Conservation (phyloP, 2,329 filamentous ascomycete species). For the Sclerotinia minor region DNA sequence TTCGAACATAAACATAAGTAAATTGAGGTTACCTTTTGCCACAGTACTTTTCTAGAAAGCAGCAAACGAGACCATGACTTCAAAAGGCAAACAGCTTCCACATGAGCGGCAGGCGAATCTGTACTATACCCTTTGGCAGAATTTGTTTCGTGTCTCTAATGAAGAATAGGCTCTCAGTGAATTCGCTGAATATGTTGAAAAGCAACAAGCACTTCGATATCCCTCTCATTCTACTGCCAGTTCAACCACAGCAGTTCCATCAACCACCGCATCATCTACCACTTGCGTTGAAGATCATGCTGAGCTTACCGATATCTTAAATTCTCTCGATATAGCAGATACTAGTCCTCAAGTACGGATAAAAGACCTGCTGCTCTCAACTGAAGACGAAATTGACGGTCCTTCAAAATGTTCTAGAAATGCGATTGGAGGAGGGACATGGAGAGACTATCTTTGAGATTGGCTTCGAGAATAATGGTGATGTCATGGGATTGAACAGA, state of each 20-base stretch:
- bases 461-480: slow-evolving; percentile 85
- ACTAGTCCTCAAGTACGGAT: slow-evolving; percentile 65
- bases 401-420: slow-evolving; percentile 64
- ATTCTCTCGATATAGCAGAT: slow-evolving; percentile 74
- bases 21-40: not conserved
- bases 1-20: slow-evolving; percentile 28
- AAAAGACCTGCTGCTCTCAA: slow-evolving; percentile 72
- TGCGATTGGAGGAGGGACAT: slow-evolving; percentile 76
- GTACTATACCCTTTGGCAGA: slow-evolving; percentile 50
- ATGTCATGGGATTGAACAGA: slow-evolving; percentile 74
- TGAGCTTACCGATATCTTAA: slow-evolving; percentile 76
- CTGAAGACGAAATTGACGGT: slow-evolving; percentile 61
- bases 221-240: slow-evolving; percentile 41
- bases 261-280: slow-evolving; percentile 32
- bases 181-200: slow-evolving; percentile 96
- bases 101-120: slow-evolving; percentile 83
- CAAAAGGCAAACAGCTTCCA: slow-evolving; percentile 59
- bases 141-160: slow-evolving; percentile 14
- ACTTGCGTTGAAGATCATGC: slow-evolving; percentile 65
- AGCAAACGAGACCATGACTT: slow-evolving; percentile 46
- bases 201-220: slow-evolving; percentile 78
- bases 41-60: not conserved
- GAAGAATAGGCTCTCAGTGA: slow-evolving; percentile 72
- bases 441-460: slow-evolving; percentile 91
- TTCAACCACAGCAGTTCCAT: slow-evolving; percentile 24